Percentiles rank a stretch among this genome's conserved stretches.
Conservation (phyloP, 768 basidiomycete genomes). For the Xerocomellus amylosporus region DNA sequence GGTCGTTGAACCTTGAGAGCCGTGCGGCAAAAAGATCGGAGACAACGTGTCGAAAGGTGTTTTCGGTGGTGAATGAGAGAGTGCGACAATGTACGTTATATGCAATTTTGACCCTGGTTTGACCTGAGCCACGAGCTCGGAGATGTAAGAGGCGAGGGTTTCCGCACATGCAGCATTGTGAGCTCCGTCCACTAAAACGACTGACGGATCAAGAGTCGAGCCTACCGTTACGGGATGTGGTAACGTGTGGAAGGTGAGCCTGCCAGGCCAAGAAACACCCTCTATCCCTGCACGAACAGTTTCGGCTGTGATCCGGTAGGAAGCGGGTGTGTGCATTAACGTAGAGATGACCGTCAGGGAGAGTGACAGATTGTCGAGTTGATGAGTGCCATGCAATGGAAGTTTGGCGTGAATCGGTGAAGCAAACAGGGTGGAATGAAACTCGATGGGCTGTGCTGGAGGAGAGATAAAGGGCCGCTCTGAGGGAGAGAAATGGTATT, state of each 20-base stretch:
- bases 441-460: conserved; percentile 41
- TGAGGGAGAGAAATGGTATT: conserved; percentile 34
- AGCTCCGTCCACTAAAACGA: conserved; percentile 85
- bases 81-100: conserved; percentile 70
- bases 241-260: conserved; percentile 66
- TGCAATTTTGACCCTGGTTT: conserved; percentile 28
- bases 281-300: conserved; percentile 58
- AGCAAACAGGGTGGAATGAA: conserved; percentile 43
- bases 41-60: conserved; percentile 66
- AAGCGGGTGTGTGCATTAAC: conserved; percentile 39
- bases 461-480: conserved; percentile 33
- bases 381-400: conserved; percentile 77
- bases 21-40: conserved; percentile 54
- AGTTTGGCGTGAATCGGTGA: conserved; percentile 49
- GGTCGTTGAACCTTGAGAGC: conserved; percentile 28
- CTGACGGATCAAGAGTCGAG: conserved; percentile 23
- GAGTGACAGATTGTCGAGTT: conserved; percentile 77
- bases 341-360: conserved; percentile 62
- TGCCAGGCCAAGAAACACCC: conserved; percentile 71
- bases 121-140: conserved; percentile 33
- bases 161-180: conserved; percentile 82
- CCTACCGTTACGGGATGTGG: conserved; percentile 20
- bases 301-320: conserved; percentile 42
- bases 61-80: conserved; percentile 89
- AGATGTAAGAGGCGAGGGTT: conserved; percentile 61